Percentiles rank a stretch among this genome's conserved stretches.
These are phyloP conservation scores for Acer negundo DNA, from an alignment of 345 rosid species.

Conservation along the genomic window DNA sequence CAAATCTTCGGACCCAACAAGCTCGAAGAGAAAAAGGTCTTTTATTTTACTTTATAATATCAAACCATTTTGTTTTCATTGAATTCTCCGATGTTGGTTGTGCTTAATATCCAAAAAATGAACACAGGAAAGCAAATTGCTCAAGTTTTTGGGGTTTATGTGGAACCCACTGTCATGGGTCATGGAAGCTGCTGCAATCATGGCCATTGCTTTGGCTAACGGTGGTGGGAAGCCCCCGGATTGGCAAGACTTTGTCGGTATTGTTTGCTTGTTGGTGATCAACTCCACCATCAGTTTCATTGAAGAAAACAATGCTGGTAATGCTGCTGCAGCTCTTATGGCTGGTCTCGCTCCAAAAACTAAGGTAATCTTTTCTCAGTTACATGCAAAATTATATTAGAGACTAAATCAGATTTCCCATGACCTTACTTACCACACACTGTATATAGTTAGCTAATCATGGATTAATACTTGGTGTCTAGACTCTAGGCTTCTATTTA, in stretches of 20 bases:
- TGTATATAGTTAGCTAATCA: neutral
- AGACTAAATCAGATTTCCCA: neutral
- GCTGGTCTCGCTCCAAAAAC: conserved; percentile 78
- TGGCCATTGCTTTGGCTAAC: conserved; percentile 90
- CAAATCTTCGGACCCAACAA: conserved; percentile 92
- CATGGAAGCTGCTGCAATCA: conserved; percentile 86
- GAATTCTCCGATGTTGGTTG: conserved; percentile 1
- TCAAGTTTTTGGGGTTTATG: conserved; percentile 91
- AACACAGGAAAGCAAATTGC: conserved; percentile 72
- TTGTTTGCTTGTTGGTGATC: conserved; percentile 65
- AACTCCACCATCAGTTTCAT: conserved; percentile 85
- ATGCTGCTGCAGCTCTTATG: conserved; percentile 93
- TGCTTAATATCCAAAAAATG: neutral
- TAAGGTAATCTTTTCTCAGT: conserved; percentile 41
- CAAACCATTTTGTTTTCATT: neutral
- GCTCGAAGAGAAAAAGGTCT: conserved; percentile 82
- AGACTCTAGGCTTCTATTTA: neutral
- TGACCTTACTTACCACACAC: no score
- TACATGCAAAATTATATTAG: neutral
- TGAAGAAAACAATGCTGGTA: conserved; percentile 90
- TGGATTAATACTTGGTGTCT: neutral
- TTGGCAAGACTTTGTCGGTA: conserved; percentile 80
- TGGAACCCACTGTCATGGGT: conserved; percentile 95
- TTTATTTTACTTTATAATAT: neutral
- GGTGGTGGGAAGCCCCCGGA: conserved; percentile 73